Conservation (phyloP, 139 green algal genomes). For the Diplosphaera chodatii region DNA sequence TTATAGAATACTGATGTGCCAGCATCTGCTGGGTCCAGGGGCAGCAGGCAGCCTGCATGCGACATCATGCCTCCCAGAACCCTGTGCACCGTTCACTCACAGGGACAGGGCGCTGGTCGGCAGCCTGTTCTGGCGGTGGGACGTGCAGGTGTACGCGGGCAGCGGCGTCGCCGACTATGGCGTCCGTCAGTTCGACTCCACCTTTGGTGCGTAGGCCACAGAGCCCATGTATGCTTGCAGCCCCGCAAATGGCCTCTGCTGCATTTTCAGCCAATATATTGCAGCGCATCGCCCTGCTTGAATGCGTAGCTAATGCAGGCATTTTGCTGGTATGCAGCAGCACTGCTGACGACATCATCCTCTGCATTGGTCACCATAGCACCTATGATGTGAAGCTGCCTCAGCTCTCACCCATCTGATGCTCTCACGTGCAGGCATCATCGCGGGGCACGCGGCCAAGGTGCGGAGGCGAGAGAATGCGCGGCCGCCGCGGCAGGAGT, state of each 20-base stretch:
- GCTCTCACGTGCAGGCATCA: background rate
- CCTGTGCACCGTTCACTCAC: background rate
- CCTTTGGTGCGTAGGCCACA: background rate
- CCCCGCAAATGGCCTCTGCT: too few species aligned
- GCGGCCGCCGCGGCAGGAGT: background rate
- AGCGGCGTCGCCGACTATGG: conserved; percentile 6
- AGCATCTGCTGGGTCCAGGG: background rate
- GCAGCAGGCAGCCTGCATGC: too few species aligned
- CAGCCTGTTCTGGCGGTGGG: conserved; percentile 20
- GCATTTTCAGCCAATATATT: too few species aligned
- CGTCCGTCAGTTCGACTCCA: background rate
- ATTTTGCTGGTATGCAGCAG: too few species aligned
- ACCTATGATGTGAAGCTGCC: too few species aligned
- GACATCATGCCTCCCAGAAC: background rate
- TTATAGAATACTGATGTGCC: too few species aligned
- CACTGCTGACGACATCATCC: too few species aligned
- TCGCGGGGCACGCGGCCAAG: background rate
- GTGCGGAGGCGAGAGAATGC: conserved; percentile 1
- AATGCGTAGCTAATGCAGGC: too few species aligned
- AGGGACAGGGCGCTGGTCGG: conserved; percentile 8
- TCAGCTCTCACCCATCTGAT: too few species aligned
- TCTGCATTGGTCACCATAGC: too few species aligned
- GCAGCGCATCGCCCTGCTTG: too few species aligned
- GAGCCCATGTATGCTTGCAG: background rate
- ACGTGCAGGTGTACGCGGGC: conserved; percentile 7